Evolutionary conservation across 2,329 filamentous ascomycete species (phyloP).

Genomic region (Cordyceps fumosorosea): DNA sequence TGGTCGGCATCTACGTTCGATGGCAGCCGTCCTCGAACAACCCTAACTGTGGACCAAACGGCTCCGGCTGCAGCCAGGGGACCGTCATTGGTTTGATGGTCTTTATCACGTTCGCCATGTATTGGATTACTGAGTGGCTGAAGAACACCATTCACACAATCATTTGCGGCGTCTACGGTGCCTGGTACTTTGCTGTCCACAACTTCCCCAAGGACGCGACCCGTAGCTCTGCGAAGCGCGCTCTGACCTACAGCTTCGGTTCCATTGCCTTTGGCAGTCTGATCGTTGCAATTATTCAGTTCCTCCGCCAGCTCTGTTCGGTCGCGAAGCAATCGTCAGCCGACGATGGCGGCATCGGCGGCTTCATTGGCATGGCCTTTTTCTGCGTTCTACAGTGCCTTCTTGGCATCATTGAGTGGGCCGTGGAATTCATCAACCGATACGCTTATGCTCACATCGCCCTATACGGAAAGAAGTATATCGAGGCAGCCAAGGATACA

Average conservation of each 20-base stretch:
- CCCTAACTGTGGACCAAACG: constrained; percentile 41
- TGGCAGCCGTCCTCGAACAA: constrained; percentile 61
- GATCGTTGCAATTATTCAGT: constrained; percentile 80
- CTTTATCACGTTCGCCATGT: constrained; percentile 85
- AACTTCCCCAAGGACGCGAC: constrained; percentile 73
- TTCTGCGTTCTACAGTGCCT: constrained; percentile 75
- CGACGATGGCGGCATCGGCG: constrained; percentile 66
- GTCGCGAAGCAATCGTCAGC: constrained; percentile 59
- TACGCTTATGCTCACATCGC: constrained; percentile 93
- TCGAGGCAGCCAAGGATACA: constrained; percentile 80
- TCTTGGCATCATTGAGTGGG: constrained; percentile 75
- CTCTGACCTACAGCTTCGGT: constrained; percentile 86
- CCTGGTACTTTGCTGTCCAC: constrained; percentile 78
- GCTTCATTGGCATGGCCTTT: constrained; percentile 56
- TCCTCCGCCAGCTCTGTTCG: constrained; percentile 73
- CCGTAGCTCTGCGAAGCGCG: constrained; percentile 71
- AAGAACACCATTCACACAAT: constrained; percentile 90
- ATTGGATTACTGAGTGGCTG: constrained; percentile 90
- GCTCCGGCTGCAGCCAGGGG: constrained; percentile 60
- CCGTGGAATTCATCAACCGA: constrained; percentile 79
- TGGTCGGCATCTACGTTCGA: constrained; percentile 79
- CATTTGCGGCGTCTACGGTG: constrained; percentile 82
- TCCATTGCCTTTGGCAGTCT: constrained; percentile 83
- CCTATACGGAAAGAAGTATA: constrained; percentile 82
- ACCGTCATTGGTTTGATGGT: constrained; percentile 80